Base-by-base conservation (phyloP, 208 protist genomes). In the Leishmania guyanensis region DNA sequence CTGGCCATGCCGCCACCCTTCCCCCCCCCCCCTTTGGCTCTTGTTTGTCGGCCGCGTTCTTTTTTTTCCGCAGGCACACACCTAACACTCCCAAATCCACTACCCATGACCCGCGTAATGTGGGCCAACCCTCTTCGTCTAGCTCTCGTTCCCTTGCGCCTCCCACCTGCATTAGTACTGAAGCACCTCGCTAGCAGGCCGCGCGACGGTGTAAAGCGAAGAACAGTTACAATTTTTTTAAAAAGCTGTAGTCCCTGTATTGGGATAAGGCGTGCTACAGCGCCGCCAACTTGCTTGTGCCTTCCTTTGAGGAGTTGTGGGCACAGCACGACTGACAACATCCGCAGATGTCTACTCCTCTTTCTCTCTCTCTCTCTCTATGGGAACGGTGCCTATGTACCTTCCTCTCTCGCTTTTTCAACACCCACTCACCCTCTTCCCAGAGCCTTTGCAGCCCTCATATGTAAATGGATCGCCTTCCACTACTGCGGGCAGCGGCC, bases 381-480 rank as follows among this genome's bases (percentile, higher is more conserved):
- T n/a, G 66, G 16, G 17, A 22, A 62, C 26, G 6, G 17, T 12
- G 58, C 8, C 58, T 62, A 29, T 17, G 60, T n/a, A 5, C 5
- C 66, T 50, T 48, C 46, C 1, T 72, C 43, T 53, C 6, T 48
- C 6, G 8, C 6, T 51, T 73, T 54, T 20, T 5, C 6, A 29
- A 43, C 72, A 26, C 72, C 12, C 29, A 1, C 33, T 4, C 17
- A 0, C 33, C 51, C 29, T 62, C 16, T 51, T 76, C 14, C n/a
- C 43, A 10, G n/a, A 17, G 17, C 16, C 70, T 56, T 14, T 33
- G 20, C 22, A 56, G 48, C 70, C 8, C 51, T 68, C n/a, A n/a
- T n/a, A 65, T 51, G n/a, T 54, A 58, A 78, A 85, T 86, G 81
- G 84, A 86, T 72, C 76, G 80, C 39, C 76, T 83, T 53, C 79